Base-by-base conservation (phyloP, 257 asterid genomes). In the Rhazya stricta region DNA sequence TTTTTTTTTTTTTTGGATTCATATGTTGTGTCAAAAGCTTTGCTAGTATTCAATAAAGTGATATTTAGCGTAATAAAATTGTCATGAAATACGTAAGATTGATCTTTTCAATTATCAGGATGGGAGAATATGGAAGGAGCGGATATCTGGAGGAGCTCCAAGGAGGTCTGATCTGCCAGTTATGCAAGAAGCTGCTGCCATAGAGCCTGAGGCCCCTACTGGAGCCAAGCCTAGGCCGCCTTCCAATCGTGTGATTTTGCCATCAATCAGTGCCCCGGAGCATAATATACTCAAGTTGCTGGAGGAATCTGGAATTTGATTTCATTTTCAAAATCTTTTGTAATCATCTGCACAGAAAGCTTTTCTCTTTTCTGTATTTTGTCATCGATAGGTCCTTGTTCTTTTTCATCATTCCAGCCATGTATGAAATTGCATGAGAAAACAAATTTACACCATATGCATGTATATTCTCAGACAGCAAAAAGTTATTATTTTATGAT, bases 81-180 rank as follows among this genome's bases (percentile, higher is more conserved):
- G 39, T 74, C 57, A 19, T 42, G 32, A 34, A 61, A 43, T 23
- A 2, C 25, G 34, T 41, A 8, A 18, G 6, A 12, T 46, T 48
- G 46, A 27, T 56, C 34, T 57, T 21, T 30, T 10, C 10, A 70
- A 45, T 72, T 2, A 41, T 65, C 84, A 94, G 98, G 97, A 94
- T 77, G 98, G 97, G 79, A 85, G 97, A 85, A 90, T 91, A 87
- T 94, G 97, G 97, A 94, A 89, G 86, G 98, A 94, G 77, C 89
- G 96, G 76, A 96, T 89, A 34, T 88, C 94, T 50, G 85, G 91
- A 19, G 84, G 81, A 61, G 83, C 48, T 19, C 89, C 81, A 41
- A 89, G 89, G 82, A 80, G 83, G 72, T 78, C 85, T 1, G 91
- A 90, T 71, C 56, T 81, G 66, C 89, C 93, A 1, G 84, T 68